Base-by-base conservation (phyloP, 805 yeast genomes). In the Helenozyma rhizophorensis region DNA sequence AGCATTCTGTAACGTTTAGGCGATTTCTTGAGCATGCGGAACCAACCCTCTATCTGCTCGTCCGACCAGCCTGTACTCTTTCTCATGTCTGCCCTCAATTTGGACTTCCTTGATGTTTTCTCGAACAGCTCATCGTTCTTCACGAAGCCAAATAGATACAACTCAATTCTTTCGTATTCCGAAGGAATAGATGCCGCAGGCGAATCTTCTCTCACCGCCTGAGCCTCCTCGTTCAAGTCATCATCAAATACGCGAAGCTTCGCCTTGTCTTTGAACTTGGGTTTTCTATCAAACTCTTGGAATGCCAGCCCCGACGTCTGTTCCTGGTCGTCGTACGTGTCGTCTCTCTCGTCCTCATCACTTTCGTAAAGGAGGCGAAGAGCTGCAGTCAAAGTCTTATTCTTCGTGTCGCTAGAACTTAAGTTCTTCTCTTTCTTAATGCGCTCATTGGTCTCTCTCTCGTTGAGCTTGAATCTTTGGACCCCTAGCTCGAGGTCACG, bases 41-140 rank as follows among this genome's bases (percentile, higher is more conserved):
- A 81, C 97, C 97, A 90, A 0, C 96, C 95, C 65, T 89, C 96
- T 29, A 90, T 76, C 53, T 86, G 95, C 50, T 87, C 96, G 56
- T 88, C 89, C 0, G 88, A 67, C 96, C 95, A 87, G 1, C 66
- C 65, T 0, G 80, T 72, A 23, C 66, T 64, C 5, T 54, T 45
- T 42, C 70, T 74, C 51, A 86, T 60, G 16, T 68, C 70, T 21
- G 62, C 58, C 32, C 96, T 65, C 8, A 51, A 57, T 26, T 63
- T 58, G 0, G 79, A 41, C 23, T 76, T 75, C 40, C 96, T 64
- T 9, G 64, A 51, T 0, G 59, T 39, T 37, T 75, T 68, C 7
- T 60, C 71, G 4, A 40, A 35, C 1, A 54, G 56, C 23, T 79
- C 74, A 12, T 68, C 48, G 1, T 43, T 58, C 42, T 74, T 75